Evolutionary conservation across 176 grass and related monocot species (phyloP), one percentile per base, ranked within the genome.

Genomic region (Microstegium vimineum): DNA sequence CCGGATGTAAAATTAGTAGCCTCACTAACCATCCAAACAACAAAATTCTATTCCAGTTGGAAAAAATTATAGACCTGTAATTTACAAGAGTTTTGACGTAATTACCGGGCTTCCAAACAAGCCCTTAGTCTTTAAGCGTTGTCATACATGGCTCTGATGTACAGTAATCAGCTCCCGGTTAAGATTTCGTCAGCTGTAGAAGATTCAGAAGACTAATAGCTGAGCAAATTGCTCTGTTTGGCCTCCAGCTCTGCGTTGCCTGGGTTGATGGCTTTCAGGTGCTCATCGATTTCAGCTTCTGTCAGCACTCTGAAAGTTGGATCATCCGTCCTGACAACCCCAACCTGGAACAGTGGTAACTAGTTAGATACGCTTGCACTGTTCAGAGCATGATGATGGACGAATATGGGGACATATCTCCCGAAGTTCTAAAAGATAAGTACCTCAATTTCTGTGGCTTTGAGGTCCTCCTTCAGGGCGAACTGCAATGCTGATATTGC

Each of bases 401-500:
- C 6, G 23, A 54, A 56, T 25, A 41, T 32, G 47, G 41, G 5
- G 67, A 23, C 32, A 38, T 77, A 32, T 26, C 35, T 14, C 20
- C 7, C 59, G 8, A 28, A 28, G 47, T 15, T 15, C 22, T 51
- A 46, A 67, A 20, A 11, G 33, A 27, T 8, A 67, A 57, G 38
- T 74, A 79, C 86, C 81, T 83, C 86, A 8, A 73, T 17, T 31
- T 84, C 61, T 17, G 33, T 41, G 75, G 30, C 60, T 60, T 66
- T 41, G 36, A 22, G 26, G 42, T 84, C 46, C 28, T 1, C 34
- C 68, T 68, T 5, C 47, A 79, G 11, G 22, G 63, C 68, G 8
- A 74, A 51, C 56, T 49, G 27, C 60, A 88, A 36, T 73, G 86
- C 86, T 28, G 41, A 66, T 28, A 79, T 15, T 25, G 79, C 46